Base-by-base conservation (phyloP, 805 yeast species). In the Wickerhamiella allomyrinae region DNA sequence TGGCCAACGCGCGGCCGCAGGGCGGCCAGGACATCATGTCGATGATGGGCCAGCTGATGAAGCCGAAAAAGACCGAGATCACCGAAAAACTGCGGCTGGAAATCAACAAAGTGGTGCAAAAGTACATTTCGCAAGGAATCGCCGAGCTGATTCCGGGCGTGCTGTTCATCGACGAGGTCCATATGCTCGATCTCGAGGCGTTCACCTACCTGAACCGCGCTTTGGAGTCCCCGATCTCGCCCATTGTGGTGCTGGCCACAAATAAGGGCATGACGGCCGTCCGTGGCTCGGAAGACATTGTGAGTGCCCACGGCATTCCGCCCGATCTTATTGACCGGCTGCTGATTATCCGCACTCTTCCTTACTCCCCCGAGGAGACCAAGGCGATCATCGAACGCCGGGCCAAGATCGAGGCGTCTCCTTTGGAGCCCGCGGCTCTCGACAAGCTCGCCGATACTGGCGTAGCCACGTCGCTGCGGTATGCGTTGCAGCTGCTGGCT, bases 91-190 rank as follows among this genome's bases (percentile, higher is more conserved):
- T 91, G 59, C 76, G 97, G 58, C 68, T 73, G 39, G 98, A 91
- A 65, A 95, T 91, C 49, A 85, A 93, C 65, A 86, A 85, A 65
- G 95, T 91, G 37, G 97, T 89, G 29, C 79, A 84, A 54, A 86
- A 86, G 62, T 91, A 93, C 68, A 89, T 89, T 46, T 95, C 89
- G 62, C 96, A 91, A 66, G 98, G 98, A 46, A 83, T 89, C 41
- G 99, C 99, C 10, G 97, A 89, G 64, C 71, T 91, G 39, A 83
- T 91, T 45, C 99, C 99, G 1, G 99, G 99, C 55, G 99, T 91
- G 20, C 68, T 91, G 54, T 91, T 91, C 63, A 91, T 91, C 53
- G 99, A 91, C 64, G 99, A 91, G 67, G 97, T 87, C 35, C 93
- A 91, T 66, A 91, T 91, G 98, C 71, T 91, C 54, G 98, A 91